Base-by-base conservation (phyloP, 2,329 filamentous ascomycete genomes). In the Epichloe scottii region DNA sequence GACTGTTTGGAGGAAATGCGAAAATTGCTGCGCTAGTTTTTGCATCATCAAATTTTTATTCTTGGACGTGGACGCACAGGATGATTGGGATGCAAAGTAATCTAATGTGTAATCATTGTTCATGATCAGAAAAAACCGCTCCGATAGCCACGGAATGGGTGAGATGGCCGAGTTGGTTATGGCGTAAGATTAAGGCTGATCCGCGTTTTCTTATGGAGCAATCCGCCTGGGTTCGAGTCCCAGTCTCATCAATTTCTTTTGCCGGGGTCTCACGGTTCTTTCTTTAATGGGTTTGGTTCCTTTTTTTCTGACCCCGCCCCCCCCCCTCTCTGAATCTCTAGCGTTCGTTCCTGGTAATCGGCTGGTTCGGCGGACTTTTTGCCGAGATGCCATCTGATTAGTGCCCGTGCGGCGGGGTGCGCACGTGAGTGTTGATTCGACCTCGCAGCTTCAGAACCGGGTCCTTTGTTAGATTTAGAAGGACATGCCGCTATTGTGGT, bases 191-290 rank as follows among this genome's bases (percentile, higher is more conserved):
- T 64, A 63, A 64, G 62, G 62, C 58, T 30, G 1, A 46, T 5
- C 1, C 0, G 2, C 4, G 48, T 48, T 57, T 64, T 62, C 60
- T 64, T 60, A 52, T 63, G 61, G 61, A 63, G 61, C 60, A 63
- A 63, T 63, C 61, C 61, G 62, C 61, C 61, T 63, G 61, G 62
- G 62, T 64, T 64, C 62, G 59, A 65, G 61, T 63, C 61, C 62
- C 60, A 61, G 60, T 64, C 62, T 61, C 56, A 59, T 64, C 61
- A 61, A 23, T 49, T 17, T 44, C 33, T 26, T 17, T 42, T 42
- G 2, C 1, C 1, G 1, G 3, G 7, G 7, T 7, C 6, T 2
- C 23, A 26, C 23, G 12, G 10, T 15, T 6, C 5, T 37, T 37
- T 3, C 10, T 37, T 1, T 14, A 2, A 15, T 15, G 12, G 33